Evolutionary conservation across 495 filamentous ascomycete species (phyloP).

Genomic region (Aspergillus avenaceus): DNA sequence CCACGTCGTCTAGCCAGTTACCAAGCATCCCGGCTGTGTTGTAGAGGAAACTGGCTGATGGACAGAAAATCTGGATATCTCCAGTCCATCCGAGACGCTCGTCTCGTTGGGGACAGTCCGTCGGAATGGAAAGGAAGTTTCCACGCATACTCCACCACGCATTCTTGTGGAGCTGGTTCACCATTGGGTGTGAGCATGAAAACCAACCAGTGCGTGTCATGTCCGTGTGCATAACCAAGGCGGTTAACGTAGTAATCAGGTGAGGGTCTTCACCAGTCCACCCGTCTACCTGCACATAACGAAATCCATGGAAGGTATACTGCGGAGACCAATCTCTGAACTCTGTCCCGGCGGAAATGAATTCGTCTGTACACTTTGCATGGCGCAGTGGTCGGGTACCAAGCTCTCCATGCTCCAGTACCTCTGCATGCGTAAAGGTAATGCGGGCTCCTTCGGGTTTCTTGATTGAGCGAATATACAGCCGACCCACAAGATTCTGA

Average conservation of each 20-base stretch:
- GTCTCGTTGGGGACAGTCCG: slow-evolving; percentile 54
- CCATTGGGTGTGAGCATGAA: slow-evolving; percentile 37
- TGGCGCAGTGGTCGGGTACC: slow-evolving; percentile 43
- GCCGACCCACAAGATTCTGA: slow-evolving; percentile 51
- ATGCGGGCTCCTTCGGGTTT: slow-evolving; percentile 24
- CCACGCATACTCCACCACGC: slow-evolving; percentile 51
- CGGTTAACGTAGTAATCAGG: slow-evolving; percentile 29
- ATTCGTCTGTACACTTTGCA: slow-evolving; percentile 40
- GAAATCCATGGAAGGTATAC: slow-evolving; percentile 57
- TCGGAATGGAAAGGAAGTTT: slow-evolving; percentile 52
- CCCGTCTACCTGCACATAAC: slow-evolving; percentile 47
- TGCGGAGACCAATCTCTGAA: slow-evolving; percentile 20
- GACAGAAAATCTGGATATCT: slow-evolving; percentile 49
- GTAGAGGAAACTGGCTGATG: slow-evolving; percentile 49
- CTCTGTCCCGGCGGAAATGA: slow-evolving; percentile 25
- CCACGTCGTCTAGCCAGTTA: slow-evolving; percentile 45
- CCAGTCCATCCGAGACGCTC: slow-evolving; percentile 58
- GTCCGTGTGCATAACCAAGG: slow-evolving; percentile 48
- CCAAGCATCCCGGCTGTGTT: slow-evolving; percentile 45
- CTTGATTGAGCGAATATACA: slow-evolving; percentile 31
- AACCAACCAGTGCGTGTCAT: slow-evolving; percentile 46
- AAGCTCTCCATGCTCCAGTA: slow-evolving; percentile 49
- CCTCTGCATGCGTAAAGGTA: slow-evolving; percentile 46
- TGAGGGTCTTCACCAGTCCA: slow-evolving; percentile 24
- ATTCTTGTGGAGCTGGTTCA: slow-evolving; percentile 50